These are phyloP conservation scores for Mytilinidion resinicola DNA, from an alignment of 495 filamentous ascomycete species.

Conservation along the genomic window DNA sequence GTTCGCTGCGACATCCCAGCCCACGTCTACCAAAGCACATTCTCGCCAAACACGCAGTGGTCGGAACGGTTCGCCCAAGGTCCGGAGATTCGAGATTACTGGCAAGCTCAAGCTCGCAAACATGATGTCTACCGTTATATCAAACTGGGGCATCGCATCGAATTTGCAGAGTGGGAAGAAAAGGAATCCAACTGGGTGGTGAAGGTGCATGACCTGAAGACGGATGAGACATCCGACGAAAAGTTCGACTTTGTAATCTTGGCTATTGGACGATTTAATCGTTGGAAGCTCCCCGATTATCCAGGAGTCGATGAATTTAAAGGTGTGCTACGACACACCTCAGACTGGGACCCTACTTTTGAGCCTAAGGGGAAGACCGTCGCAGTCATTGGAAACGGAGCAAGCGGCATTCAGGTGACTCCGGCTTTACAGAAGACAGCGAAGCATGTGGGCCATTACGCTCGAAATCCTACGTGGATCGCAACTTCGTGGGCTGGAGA, in stretches of 20 bases:
- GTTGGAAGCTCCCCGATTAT: slow-evolving; percentile 48
- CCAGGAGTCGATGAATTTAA: slow-evolving; percentile 45
- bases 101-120: slow-evolving; percentile 53
- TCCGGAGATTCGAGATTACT: slow-evolving; percentile 59
- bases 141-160: slow-evolving; percentile 45
- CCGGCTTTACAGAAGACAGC: slow-evolving; percentile 53
- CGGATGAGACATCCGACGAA: slow-evolving; percentile 44
- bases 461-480: slow-evolving; percentile 65
- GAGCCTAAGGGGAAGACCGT: slow-evolving; percentile 49
- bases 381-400: slow-evolving; percentile 58
- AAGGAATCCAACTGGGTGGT: slow-evolving; percentile 48
- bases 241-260: slow-evolving; percentile 54
- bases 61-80: slow-evolving; percentile 58
- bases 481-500: slow-evolving; percentile 46
- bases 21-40: slow-evolving; percentile 63
- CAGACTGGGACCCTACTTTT: slow-evolving; percentile 47
- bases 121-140: slow-evolving; percentile 55
- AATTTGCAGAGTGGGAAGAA: slow-evolving; percentile 49
- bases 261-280: slow-evolving; percentile 54
- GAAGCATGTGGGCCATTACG: slow-evolving; percentile 57
- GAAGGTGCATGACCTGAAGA: slow-evolving; percentile 37
- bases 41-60: slow-evolving; percentile 62
- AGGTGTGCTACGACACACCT: slow-evolving; percentile 48
- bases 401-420: slow-evolving; percentile 51
- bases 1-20: slow-evolving; percentile 62